Conservation (phyloP, 345 rosid species). For the Mallotus nudiflorus region DNA sequence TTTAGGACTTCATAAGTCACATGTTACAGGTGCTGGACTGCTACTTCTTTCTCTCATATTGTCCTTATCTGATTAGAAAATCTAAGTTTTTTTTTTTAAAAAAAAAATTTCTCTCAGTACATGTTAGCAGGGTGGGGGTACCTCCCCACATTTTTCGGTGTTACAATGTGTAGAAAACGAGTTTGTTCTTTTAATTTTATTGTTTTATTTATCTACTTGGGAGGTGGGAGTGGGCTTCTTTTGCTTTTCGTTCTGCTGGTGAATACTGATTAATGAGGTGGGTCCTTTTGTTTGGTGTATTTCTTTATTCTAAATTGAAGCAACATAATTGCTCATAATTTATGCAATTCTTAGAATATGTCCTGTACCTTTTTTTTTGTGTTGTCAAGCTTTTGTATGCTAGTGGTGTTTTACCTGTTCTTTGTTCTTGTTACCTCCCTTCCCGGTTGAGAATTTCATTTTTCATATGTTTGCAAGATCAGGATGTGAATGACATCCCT, state of each 20-base stretch:
- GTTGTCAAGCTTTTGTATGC: conserved; percentile 1
- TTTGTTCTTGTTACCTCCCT: background rate
- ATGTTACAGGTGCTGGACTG: background rate
- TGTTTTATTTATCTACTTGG: background rate
- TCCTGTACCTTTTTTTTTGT: background rate
- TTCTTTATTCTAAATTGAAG: background rate
- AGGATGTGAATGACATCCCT: background rate
- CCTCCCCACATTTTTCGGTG: too few relatives aligned
- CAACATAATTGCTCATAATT: conserved; percentile 1
- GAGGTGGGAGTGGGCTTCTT: conserved; percentile 2
- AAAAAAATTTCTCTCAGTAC: too few relatives aligned
- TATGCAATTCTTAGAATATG: background rate
- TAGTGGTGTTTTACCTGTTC: background rate
- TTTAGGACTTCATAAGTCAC: background rate
- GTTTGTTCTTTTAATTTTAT: background rate
- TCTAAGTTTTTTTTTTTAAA: too few relatives aligned
- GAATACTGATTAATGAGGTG: conserved; percentile 1
- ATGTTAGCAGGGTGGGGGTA: too few relatives aligned
- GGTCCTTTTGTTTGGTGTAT: conserved; percentile 1
- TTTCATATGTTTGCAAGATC: background rate
- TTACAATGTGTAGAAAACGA: too few relatives aligned
- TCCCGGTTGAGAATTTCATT: background rate
- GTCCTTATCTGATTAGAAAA: conserved; percentile 1
- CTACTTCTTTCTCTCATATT: background rate
- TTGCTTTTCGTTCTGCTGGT: background rate